These are phyloP conservation scores for Pythium insidiosum DNA, from an alignment of 352 stramenopile species.

Conservation along the genomic window DNA sequence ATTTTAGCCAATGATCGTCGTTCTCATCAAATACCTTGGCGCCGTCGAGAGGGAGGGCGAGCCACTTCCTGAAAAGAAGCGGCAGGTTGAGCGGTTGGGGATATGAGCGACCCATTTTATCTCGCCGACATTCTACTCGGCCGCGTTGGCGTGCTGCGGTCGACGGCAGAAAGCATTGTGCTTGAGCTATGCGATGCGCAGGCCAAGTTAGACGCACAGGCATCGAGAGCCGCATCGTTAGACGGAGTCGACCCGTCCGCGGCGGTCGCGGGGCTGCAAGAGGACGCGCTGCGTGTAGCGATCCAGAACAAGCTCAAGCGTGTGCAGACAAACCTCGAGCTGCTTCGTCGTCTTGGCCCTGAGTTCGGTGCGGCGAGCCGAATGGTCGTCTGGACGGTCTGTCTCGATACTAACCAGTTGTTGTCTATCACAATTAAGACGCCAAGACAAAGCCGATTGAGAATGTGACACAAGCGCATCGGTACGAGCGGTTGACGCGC, in stretches of 20 bases:
- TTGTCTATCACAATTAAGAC: conserved; percentile 23
- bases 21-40: too few species aligned
- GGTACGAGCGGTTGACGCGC: conserved; percentile 15
- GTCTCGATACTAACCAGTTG: too few species aligned
- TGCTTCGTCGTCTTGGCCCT: conserved; percentile 73
- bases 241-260: conserved; percentile 2
- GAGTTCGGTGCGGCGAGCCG: conserved; percentile 81
- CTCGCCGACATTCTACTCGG: conserved; percentile 79
- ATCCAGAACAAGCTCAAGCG: conserved; percentile 84
- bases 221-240: conserved; percentile 5
- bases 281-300: conserved; percentile 62
- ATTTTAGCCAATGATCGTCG: too few species aligned
- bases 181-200: conserved; percentile 73
- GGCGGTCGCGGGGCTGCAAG: conserved; percentile 9
- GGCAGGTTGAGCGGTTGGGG: too few species aligned
- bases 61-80: too few species aligned
- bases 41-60: neutral
- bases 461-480: conserved; percentile 76
- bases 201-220: conserved; percentile 58
- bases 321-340: conserved; percentile 82
- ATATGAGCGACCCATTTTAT: conserved; percentile 85
- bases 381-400: too few species aligned
- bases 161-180: conserved; percentile 80
- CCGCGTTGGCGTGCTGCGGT: conserved; percentile 75
- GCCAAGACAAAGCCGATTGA: conserved; percentile 85